A percentile compares a stretch with the other conserved stretches of the same genome.
Conservation (phyloP, 768 basidiomycete genomes). For the Agaricus subrufescens region DNA sequence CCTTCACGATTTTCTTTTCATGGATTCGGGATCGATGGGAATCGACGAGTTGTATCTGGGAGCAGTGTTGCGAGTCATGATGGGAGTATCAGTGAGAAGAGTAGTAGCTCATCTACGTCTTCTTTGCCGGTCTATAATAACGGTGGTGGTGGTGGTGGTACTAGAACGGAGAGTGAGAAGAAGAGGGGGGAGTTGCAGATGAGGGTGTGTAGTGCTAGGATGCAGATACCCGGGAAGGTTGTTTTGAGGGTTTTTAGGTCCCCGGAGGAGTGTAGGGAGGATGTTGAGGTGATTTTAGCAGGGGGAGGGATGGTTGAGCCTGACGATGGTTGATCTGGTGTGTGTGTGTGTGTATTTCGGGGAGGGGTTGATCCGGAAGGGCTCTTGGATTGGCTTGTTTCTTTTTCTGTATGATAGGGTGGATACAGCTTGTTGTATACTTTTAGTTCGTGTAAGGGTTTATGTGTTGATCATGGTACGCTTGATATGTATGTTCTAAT, state of each 20-base stretch:
- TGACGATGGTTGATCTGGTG: no score
- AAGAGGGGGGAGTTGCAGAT: conserved; percentile 55
- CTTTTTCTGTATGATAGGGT: no score
- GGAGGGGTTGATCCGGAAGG: no score
- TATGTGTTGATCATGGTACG: no score
- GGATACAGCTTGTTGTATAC: no score
- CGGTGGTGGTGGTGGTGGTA: background rate
- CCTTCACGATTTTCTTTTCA: background rate
- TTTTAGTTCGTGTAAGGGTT: no score
- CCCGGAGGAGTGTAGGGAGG: conserved; percentile 68
- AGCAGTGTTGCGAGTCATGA: background rate
- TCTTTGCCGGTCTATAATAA: no score
- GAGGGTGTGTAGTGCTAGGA: conserved; percentile 59
- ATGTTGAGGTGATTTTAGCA: conserved; percentile 34
- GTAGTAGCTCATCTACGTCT: background rate
- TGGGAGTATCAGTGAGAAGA: conserved; percentile 16
- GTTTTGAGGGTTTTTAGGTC: conserved; percentile 62
- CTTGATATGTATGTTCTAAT: no score
- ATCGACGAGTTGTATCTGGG: no score
- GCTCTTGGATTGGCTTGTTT: no score
- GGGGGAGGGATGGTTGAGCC: conserved; percentile 11
- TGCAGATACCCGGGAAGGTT: conserved; percentile 52
- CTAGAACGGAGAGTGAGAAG: conserved; percentile 48
- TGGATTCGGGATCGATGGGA: no score
- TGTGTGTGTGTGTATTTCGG: no score